A percentile compares a stretch with the other conserved stretches of the same genome.
Evolutionary conservation across 345 rosid species (phyloP).

Genomic region (Bruguiera sexangula): DNA sequence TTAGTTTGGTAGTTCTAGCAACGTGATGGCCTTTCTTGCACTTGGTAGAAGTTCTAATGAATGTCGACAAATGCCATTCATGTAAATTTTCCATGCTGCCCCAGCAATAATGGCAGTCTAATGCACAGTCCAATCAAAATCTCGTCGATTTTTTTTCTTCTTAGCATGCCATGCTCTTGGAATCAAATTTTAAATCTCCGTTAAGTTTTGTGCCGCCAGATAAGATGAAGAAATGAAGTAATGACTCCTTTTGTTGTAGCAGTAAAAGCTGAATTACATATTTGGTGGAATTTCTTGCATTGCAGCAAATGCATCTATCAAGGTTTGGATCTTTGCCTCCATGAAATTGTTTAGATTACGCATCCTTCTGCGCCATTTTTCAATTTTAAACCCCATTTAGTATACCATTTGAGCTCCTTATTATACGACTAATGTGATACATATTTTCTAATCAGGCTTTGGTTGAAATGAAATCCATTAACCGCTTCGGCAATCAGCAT

Average conservation of each 20-base stretch:
- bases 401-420: background rate
- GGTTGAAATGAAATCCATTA: constrained; percentile 76
- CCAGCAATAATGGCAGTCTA: too few relatives aligned
- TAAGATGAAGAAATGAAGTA: constrained; percentile 91
- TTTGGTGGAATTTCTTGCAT: constrained; percentile 89
- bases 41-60: too few relatives aligned
- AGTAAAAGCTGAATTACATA: constrained; percentile 72
- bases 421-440: constrained; percentile 15
- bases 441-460: constrained; percentile 53
- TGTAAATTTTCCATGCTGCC: too few relatives aligned
- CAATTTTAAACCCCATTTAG: background rate
- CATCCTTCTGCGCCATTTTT: constrained; percentile 1
- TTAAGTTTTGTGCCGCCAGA: constrained; percentile 36
- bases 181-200: constrained; percentile 11
- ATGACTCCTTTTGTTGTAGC: constrained; percentile 80
- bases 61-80: too few relatives aligned
- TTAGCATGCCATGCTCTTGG: background rate
- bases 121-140: too few relatives aligned
- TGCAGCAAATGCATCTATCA: constrained; percentile 83
- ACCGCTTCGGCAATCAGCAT: too few relatives aligned
- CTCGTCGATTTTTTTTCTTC: too few relatives aligned
- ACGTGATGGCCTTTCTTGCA: too few relatives aligned
- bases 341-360: constrained; percentile 2
- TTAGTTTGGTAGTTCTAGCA: too few relatives aligned
- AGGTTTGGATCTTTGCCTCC: constrained; percentile 45